phyloP scores from a whole-genome alignment of 1,284 basidiomycete species.

The Thelephora terrestris region DNA sequence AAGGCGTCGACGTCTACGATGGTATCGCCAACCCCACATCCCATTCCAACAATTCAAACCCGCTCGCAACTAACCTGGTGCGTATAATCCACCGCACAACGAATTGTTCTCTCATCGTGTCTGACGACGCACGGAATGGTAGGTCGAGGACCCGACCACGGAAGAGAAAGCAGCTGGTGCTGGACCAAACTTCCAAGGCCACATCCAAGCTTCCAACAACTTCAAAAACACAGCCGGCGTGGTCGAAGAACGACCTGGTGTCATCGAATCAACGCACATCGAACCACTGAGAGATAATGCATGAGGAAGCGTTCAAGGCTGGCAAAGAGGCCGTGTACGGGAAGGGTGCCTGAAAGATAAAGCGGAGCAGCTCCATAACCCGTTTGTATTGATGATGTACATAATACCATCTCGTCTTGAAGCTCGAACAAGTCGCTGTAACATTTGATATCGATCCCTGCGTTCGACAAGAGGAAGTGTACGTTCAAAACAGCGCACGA shows the following conservation, averaged over 20 bases:
- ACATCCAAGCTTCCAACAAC: constrained; percentile 26
- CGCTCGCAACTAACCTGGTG: constrained; percentile 34
- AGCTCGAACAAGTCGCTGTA: background rate
- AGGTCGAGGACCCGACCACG: constrained; percentile 33
- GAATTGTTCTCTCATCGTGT: background rate
- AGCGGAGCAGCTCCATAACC: background rate
- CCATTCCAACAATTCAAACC: constrained; percentile 26
- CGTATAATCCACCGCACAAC: constrained; percentile 8
- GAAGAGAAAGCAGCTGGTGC: constrained; percentile 31
- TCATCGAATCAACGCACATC: constrained; percentile 42
- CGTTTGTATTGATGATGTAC: background rate
- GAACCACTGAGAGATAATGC: constrained; percentile 38
- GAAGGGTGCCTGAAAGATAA: constrained; percentile 7
- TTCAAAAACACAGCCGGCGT: constrained; percentile 34
- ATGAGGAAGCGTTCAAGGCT: constrained; percentile 24
- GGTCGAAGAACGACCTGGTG: constrained; percentile 40
- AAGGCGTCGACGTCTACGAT: constrained; percentile 30
- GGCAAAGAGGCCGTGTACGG: constrained; percentile 27
- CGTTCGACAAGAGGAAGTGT: background rate
- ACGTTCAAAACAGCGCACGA: background rate
- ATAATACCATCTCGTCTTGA: background rate
- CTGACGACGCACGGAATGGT: background rate
- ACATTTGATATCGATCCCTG: background rate
- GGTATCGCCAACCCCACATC: constrained; percentile 37
- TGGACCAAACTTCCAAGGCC: constrained; percentile 27